These are phyloP conservation scores for Macaranga tanarius DNA, from an alignment of 441 rosid species.

Conservation along the genomic window DNA sequence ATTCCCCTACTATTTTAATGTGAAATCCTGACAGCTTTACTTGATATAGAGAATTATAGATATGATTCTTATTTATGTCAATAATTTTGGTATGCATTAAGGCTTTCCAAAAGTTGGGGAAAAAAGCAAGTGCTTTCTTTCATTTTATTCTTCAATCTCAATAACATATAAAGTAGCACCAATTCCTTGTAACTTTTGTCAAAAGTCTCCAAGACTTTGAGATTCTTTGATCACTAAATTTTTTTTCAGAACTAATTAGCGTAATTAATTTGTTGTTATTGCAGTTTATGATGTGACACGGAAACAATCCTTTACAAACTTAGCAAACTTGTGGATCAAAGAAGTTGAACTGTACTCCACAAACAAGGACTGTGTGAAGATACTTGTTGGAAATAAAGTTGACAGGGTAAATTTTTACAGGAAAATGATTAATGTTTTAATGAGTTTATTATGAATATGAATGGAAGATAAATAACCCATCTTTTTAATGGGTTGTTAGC, in stretches of 20 bases:
- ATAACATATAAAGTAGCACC: not conserved
- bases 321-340: slow-evolving; percentile 53
- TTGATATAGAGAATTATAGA: not conserved
- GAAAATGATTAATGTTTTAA: too few species aligned
- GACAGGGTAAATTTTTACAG: slow-evolving; percentile 33
- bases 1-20: not conserved
- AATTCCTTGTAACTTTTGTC: too few species aligned
- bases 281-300: slow-evolving; percentile 50
- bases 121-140: too few species aligned
- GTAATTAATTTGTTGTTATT: slow-evolving; percentile 10
- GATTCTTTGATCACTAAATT: too few species aligned
- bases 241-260: not conserved
- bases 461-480: too few species aligned
- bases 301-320: slow-evolving; percentile 48
- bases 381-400: slow-evolving; percentile 57
- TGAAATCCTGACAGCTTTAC: not conserved
- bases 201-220: too few species aligned
- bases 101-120: not conserved
- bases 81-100: not conserved
- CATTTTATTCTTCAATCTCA: not conserved
- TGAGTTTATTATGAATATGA: too few species aligned
- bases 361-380: slow-evolving; percentile 47
- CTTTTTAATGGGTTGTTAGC: too few species aligned
- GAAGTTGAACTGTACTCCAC: slow-evolving; percentile 53
- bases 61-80: not conserved